These are phyloP conservation scores for Lipomyces chichibuensis DNA, from an alignment of 805 yeast genomes.

Conservation along the genomic window DNA sequence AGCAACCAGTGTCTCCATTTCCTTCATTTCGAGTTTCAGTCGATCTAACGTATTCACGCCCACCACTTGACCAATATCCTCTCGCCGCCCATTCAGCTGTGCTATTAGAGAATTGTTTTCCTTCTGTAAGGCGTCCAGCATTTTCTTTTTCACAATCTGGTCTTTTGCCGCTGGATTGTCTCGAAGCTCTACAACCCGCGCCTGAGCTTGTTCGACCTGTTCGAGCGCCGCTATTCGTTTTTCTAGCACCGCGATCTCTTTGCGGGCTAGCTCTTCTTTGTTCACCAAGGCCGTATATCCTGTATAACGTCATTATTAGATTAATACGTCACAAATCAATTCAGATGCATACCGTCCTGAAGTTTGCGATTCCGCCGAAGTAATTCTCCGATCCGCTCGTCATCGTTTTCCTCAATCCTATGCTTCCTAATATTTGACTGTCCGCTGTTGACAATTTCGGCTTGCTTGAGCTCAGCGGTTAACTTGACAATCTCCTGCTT, in stretches of 20 bases:
- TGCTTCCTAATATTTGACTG: constrained; percentile 18
- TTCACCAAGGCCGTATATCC: constrained; percentile 21
- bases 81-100: constrained; percentile 30
- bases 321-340: not conserved
- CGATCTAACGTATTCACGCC: constrained; percentile 70
- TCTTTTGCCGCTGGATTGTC: constrained; percentile 66
- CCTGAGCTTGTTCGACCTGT: constrained; percentile 46
- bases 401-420: constrained; percentile 30
- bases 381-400: constrained; percentile 44
- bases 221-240: constrained; percentile 47
- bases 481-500: constrained; percentile 55
- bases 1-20: constrained; percentile 53
- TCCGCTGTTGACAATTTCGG: constrained; percentile 39
- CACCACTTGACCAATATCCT: constrained; percentile 44
- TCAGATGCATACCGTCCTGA: constrained; percentile 37
- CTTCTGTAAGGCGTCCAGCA: constrained; percentile 53
- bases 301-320: not conserved
- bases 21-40: constrained; percentile 56
- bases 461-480: constrained; percentile 45
- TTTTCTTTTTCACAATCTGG: constrained; percentile 60
- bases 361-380: constrained; percentile 50
- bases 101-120: constrained; percentile 63
- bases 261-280: constrained; percentile 16
- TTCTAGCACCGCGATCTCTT: constrained; percentile 43
- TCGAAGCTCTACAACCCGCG: constrained; percentile 63